phyloP scores from a whole-genome alignment of 345 rosid genomes.

The Combretum micranthum region DNA sequence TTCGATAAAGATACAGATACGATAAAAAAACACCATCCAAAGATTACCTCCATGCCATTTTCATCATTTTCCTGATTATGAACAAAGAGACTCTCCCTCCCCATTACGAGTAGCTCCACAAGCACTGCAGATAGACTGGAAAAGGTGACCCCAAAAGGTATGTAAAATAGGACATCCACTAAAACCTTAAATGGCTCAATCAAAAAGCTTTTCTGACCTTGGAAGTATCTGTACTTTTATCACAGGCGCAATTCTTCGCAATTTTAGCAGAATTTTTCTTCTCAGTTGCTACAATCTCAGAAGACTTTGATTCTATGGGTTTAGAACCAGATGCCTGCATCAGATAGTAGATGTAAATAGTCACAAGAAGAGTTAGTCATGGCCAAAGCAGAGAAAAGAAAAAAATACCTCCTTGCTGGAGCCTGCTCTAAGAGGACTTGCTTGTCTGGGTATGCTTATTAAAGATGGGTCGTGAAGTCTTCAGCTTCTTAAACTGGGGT shows the following conservation, averaged over 20 bases:
- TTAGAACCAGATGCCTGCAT: slow-evolving; percentile 11
- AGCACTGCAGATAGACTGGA: slow-evolving; percentile 13
- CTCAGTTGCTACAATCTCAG: slow-evolving; percentile 8
- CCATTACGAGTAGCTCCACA: slow-evolving; percentile 2
- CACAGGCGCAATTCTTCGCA: slow-evolving; percentile 5
- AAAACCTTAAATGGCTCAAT: not conserved
- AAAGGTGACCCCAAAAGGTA: slow-evolving; percentile 5
- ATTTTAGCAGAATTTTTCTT: slow-evolving; percentile 5
- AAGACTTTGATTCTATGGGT: slow-evolving; percentile 5
- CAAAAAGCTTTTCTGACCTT: slow-evolving; percentile 3
- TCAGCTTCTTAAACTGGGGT: slow-evolving; percentile 18
- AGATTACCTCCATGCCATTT: slow-evolving; percentile 16
- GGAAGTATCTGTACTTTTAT: not conserved
- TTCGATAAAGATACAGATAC: not conserved
- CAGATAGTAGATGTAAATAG: not conserved
- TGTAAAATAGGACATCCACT: not conserved
- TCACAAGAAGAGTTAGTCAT: not conserved
- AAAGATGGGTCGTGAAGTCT: slow-evolving; percentile 21
- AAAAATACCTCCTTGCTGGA: slow-evolving; percentile 20
- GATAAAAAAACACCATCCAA: not conserved
- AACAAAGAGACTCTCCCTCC: slow-evolving; percentile 9
- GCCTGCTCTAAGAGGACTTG: slow-evolving; percentile 15
- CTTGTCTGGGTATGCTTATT: slow-evolving; percentile 4
- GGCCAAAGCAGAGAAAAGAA: not conserved
- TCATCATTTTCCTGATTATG: slow-evolving; percentile 11